Percentiles rank a stretch among this genome's conserved stretches.
phyloP scores from a whole-genome alignment of 495 filamentous ascomycete species.

The Aspergillus saccharolyticus region DNA sequence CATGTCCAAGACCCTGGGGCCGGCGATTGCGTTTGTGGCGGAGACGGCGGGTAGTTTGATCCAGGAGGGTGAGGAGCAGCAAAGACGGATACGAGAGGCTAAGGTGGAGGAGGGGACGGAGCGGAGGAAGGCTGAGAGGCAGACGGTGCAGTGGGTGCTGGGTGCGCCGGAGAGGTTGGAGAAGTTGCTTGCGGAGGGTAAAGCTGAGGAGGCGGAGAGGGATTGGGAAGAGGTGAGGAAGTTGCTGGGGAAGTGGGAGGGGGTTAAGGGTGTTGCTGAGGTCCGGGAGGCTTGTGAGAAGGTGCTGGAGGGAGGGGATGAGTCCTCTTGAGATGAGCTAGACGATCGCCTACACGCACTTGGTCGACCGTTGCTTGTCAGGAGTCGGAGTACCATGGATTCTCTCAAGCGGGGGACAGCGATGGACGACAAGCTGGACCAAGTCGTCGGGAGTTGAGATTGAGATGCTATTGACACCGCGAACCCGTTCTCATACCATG shows the following conservation, averaged over 20 bases:
- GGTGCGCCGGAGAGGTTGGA: conserved; percentile 49
- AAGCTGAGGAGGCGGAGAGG: conserved; percentile 49
- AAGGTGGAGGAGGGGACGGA: conserved; percentile 27
- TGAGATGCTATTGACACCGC: too few species aligned
- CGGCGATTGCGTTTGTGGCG: conserved; percentile 76
- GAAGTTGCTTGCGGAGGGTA: conserved; percentile 45
- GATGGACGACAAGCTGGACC: too few species aligned
- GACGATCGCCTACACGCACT: too few species aligned
- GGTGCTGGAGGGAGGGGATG: conserved; percentile 37
- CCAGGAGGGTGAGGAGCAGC: conserved; percentile 42
- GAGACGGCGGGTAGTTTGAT: conserved; percentile 67
- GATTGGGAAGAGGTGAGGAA: conserved; percentile 52
- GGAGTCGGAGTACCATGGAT: too few species aligned
- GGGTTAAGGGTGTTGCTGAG: conserved; percentile 57
- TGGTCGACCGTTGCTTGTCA: too few species aligned
- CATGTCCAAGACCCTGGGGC: conserved; percentile 60
- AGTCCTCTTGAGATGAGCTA: conserved; percentile 26
- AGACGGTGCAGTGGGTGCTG: conserved; percentile 70
- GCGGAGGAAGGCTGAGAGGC: conserved; percentile 49
- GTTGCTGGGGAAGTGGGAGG: conserved; percentile 50
- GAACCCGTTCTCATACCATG: too few species aligned
- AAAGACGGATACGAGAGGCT: conserved; percentile 32
- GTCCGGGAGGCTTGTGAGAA: conserved; percentile 55
- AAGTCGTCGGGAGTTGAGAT: too few species aligned
- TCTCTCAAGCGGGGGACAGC: too few species aligned